These are phyloP conservation scores for Aspergillus sp. DNA, from an alignment of 2,329 filamentous ascomycete genomes.

Conservation along the genomic window DNA sequence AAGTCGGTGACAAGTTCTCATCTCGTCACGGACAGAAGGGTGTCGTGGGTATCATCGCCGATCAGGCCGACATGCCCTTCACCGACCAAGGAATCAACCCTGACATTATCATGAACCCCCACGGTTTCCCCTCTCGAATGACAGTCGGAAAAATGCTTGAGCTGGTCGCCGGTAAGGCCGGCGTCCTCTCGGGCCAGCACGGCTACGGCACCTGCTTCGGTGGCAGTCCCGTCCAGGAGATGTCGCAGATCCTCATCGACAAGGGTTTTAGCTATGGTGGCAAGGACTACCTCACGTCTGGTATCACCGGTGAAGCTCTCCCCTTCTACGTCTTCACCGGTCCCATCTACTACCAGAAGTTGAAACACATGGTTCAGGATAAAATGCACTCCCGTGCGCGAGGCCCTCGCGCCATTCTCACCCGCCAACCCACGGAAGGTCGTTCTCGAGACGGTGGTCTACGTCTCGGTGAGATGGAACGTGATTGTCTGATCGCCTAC, in stretches of 20 bases:
- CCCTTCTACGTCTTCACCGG: constrained; percentile 98
- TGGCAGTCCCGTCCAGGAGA: constrained; percentile 81
- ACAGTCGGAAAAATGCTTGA: constrained; percentile 98
- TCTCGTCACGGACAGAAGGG: constrained; percentile 98
- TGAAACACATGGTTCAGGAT: constrained; percentile 99
- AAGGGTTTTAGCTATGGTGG: constrained; percentile 95
- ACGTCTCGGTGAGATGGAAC: constrained; percentile 96
- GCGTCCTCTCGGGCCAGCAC: constrained; percentile 77
- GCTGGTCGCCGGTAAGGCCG: constrained; percentile 89
- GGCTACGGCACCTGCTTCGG: constrained; percentile 90
- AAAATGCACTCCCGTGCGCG: constrained; percentile 97
- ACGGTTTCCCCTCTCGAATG: constrained; percentile 99
- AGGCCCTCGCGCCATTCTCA: constrained; percentile 87
- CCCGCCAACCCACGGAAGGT: constrained; percentile 93
- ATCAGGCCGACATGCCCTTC: constrained; percentile 97
- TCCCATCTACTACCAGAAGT: constrained; percentile 98
- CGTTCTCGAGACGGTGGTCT: constrained; percentile 88
- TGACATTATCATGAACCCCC: constrained; percentile 99
- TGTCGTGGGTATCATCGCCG: constrained; percentile 93
- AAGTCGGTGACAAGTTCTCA: constrained; percentile 97
- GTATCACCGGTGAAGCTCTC: constrained; percentile 89
- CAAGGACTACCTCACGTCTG: constrained; percentile 94
- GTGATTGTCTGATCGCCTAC: constrained; percentile 96
- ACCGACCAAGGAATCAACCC: constrained; percentile 86
- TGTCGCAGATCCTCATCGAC: constrained; percentile 79